Evolutionary conservation across 352 stramenopile genomes (phyloP).

Genomic region (Pythium oligandrum): DNA sequence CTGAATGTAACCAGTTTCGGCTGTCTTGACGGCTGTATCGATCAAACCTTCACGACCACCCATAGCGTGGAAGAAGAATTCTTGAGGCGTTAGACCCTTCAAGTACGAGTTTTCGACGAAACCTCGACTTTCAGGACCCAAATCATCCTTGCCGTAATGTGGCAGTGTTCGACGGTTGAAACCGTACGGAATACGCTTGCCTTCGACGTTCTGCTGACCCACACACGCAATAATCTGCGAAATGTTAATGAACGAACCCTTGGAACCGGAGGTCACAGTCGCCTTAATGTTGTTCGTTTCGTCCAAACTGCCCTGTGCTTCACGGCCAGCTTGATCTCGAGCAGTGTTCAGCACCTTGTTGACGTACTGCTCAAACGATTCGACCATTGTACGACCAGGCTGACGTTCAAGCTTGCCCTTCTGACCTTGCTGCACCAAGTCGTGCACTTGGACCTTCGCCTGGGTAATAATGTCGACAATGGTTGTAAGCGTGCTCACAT

Average conservation of each 20-base stretch:
- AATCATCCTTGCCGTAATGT: constrained; percentile 96
- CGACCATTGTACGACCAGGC: constrained; percentile 98
- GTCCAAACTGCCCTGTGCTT: constrained; percentile 86
- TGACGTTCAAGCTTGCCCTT: constrained; percentile 97
- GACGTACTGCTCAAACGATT: constrained; percentile 98
- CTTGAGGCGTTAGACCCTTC: constrained; percentile 89
- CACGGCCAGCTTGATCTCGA: constrained; percentile 78
- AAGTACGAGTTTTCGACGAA: constrained; percentile 99
- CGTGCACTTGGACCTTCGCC: constrained; percentile 93
- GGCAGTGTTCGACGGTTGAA: constrained; percentile 95
- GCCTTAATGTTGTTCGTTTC: constrained; percentile 99
- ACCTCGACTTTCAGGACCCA: constrained; percentile 96
- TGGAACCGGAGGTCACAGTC: constrained; percentile 98
- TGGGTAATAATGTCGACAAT: constrained; percentile 99
- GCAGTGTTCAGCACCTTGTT: constrained; percentile 95
- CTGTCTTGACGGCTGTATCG: constrained; percentile 99
- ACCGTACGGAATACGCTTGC: constrained; percentile 95
- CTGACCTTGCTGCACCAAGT: constrained; percentile 96
- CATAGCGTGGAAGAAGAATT: constrained; percentile 99
- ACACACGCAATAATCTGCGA: constrained; percentile 99
- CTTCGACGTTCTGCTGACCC: constrained; percentile 98
- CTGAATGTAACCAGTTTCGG: constrained; percentile 99
- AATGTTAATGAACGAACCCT: constrained; percentile 99
- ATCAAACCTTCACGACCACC: constrained; percentile 98
- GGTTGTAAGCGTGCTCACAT: constrained; percentile 96